These are phyloP conservation scores for Backusella australiensis DNA, from an alignment of 192 early-diverging fungal genomes.

Conservation along the genomic window DNA sequence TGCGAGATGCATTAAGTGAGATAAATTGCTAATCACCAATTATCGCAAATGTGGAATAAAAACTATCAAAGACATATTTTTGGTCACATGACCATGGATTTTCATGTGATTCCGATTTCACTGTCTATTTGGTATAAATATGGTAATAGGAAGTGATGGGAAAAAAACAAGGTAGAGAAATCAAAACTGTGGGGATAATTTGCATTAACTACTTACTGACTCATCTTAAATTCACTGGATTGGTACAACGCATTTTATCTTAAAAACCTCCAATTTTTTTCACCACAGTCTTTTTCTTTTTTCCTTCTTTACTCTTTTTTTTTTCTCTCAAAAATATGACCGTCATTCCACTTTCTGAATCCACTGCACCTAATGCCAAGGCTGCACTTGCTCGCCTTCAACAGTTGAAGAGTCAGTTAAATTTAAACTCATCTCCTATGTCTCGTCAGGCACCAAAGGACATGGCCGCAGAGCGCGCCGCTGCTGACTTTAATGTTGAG, in stretches of 20 bases:
- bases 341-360: slow-evolving; percentile 1
- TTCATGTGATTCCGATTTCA: slow-evolving; percentile 9
- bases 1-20: no score
- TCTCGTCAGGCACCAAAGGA: slow-evolving; percentile 34
- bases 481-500: slow-evolving; percentile 50
- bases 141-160: slow-evolving; percentile 3
- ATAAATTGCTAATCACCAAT: no score
- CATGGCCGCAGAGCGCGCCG: slow-evolving; percentile 50
- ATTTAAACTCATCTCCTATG: slow-evolving; percentile 22
- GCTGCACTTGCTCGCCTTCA: slow-evolving; percentile 19
- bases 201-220: background rate
- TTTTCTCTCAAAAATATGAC: background rate
- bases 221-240: background rate
- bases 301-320: background rate
- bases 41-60: background rate
- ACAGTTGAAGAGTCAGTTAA: slow-evolving; percentile 21
- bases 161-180: background rate
- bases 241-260: background rate
- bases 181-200: background rate
- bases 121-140: background rate
- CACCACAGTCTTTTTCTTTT: background rate
- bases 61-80: background rate
- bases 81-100: background rate
- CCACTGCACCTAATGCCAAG: slow-evolving; percentile 16
- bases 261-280: background rate